Percentiles rank a stretch among this genome's conserved stretches.
Conservation (phyloP, 140 eudicot genomes). For the Bidens hawaiensis region DNA sequence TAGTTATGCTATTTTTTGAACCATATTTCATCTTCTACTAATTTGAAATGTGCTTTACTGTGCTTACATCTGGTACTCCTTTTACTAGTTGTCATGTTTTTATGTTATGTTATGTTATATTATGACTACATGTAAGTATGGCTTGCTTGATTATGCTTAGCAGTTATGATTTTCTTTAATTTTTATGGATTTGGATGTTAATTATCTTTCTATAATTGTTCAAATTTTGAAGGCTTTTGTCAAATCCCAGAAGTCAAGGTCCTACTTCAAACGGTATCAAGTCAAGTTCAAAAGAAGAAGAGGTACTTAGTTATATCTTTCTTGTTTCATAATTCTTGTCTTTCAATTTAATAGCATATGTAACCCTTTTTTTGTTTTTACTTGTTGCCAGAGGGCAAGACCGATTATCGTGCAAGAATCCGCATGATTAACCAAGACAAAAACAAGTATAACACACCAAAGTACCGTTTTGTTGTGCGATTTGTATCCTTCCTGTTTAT, state of each 20-base stretch:
- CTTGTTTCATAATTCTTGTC: background rate
- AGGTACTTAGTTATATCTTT: background rate
- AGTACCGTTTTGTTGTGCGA: background rate
- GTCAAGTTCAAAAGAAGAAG: conserved; percentile 1
- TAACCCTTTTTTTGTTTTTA: background rate
- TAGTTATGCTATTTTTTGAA: too few relatives aligned
- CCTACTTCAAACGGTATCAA: background rate
- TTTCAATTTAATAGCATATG: background rate
- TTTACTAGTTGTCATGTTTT: background rate
- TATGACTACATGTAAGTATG: background rate
- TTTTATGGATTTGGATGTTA: background rate
- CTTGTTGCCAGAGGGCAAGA: background rate
- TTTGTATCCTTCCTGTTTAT: background rate
- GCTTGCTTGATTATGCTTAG: too few relatives aligned
- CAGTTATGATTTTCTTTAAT: too few relatives aligned
- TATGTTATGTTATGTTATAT: too few relatives aligned
- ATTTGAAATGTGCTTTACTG: background rate
- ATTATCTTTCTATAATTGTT: background rate
- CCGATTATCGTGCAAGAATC: background rate
- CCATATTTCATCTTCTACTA: background rate
- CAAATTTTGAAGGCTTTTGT: background rate
- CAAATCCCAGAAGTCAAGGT: background rate
- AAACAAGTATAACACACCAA: background rate
- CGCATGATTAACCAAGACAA: background rate
- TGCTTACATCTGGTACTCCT: background rate